Conservation (phyloP, 1,284 basidiomycete genomes). For the Ganoderma boninense region DNA sequence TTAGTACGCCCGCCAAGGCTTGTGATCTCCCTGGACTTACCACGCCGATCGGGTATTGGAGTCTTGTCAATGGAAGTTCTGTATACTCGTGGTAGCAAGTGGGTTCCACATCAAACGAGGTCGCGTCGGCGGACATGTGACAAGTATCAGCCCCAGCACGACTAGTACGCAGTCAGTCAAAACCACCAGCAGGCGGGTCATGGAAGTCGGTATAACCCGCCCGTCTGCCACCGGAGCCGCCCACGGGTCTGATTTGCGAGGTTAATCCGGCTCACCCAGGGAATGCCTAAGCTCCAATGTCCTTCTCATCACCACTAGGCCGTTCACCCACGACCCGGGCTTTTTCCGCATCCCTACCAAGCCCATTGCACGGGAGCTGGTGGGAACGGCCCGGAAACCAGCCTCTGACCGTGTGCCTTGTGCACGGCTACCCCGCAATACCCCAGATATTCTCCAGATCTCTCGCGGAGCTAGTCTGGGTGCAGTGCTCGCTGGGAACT, state of each 20-base stretch:
- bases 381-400: constrained; percentile 2
- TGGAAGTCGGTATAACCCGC: background rate
- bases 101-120: background rate
- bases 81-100: background rate
- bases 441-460: constrained; percentile 38
- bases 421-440: constrained; percentile 34
- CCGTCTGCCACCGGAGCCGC: background rate
- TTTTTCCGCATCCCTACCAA: constrained; percentile 22
- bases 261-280: constrained; percentile 20
- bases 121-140: background rate
- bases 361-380: background rate
- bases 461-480: constrained; percentile 18
- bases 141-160: background rate
- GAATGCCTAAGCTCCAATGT: background rate
- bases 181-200: background rate
- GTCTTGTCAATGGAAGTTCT: background rate
- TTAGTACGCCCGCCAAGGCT: background rate
- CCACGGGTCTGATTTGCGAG: constrained; percentile 19
- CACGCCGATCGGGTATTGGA: no score
- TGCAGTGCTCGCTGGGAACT: constrained; percentile 14
- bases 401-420: constrained; percentile 21
- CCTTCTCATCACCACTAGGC: constrained; percentile 21
- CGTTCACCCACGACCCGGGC: constrained; percentile 18
- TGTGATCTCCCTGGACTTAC: background rate
- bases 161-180: background rate